Percentiles rank a stretch among this genome's conserved stretches.
Conservation (phyloP, 2,329 filamentous ascomycete species). For the Chlorencoelia australis region DNA sequence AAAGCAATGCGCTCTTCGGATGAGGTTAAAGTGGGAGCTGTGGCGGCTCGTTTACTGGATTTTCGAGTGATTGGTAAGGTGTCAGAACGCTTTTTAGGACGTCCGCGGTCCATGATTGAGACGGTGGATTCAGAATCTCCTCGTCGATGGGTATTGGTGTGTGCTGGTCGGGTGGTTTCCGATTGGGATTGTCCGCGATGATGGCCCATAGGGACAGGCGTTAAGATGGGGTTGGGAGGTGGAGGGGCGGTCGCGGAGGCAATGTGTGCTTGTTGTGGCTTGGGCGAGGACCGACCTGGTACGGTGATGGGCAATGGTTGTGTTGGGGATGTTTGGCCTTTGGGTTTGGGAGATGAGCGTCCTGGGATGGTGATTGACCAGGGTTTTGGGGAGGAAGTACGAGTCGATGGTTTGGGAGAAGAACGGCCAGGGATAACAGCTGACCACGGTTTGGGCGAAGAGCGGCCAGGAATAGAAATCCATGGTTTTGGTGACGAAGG, state of each 20-base stretch:
- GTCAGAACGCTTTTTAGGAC: conserved; percentile 45
- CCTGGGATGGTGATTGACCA: too few species aligned
- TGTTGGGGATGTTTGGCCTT: too few species aligned
- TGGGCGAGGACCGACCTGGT: too few species aligned
- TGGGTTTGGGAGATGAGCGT: too few species aligned
- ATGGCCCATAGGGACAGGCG: conserved; percentile 11
- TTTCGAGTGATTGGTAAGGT: conserved; percentile 30
- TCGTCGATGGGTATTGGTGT: conserved; percentile 35
- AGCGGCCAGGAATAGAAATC: conserved; percentile 8
- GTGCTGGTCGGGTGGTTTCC: conserved; percentile 1
- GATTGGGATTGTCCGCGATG: conserved; percentile 16
- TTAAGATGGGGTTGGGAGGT: conserved; percentile 1
- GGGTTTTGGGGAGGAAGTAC: background rate
- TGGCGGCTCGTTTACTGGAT: conserved; percentile 3
- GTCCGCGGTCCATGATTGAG: conserved; percentile 50
- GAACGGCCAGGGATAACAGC: conserved; percentile 1
- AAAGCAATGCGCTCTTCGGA: conserved; percentile 45
- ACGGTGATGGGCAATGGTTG: too few species aligned
- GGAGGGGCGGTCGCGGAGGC: background rate
- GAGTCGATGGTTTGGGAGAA: conserved; percentile 3
- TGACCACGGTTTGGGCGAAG: conserved; percentile 18
- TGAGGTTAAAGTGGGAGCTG: conserved; percentile 2
- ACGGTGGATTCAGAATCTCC: conserved; percentile 46
- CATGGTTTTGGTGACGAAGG: conserved; percentile 18
- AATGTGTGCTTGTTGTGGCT: too few species aligned